Evolutionary conservation across 345 rosid species (phyloP).

Genomic region (Moringa oleifera): DNA sequence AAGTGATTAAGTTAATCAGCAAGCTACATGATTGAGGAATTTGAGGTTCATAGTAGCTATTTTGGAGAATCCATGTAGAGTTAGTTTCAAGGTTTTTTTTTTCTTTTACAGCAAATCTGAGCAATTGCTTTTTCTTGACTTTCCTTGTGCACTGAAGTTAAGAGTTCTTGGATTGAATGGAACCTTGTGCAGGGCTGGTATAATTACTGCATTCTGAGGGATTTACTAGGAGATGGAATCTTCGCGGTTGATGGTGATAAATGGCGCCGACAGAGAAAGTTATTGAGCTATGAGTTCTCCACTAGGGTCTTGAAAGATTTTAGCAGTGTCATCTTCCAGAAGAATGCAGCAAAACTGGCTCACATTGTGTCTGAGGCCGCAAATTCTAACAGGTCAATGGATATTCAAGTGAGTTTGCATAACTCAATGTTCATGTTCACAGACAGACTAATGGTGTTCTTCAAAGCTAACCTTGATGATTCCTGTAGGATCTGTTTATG

Average conservation of each 20-base stretch:
- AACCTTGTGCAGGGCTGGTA: conserved; percentile 29
- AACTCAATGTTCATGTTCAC: not conserved
- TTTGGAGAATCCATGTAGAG: too few relatives aligned
- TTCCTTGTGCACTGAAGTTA: too few relatives aligned
- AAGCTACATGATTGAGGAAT: too few relatives aligned
- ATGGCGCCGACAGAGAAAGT: conserved; percentile 51
- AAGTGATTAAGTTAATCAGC: too few relatives aligned
- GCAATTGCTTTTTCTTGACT: not conserved
- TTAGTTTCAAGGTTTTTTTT: too few relatives aligned
- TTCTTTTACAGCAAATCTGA: not conserved
- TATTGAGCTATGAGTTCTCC: conserved; percentile 46
- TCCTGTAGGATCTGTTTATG: conserved; percentile 48
- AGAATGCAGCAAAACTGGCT: conserved; percentile 35
- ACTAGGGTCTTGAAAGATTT: conserved; percentile 40
- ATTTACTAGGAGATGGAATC: conserved; percentile 46
- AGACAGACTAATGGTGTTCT: not conserved
- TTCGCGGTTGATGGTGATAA: conserved; percentile 44
- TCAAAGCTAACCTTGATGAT: not conserved
- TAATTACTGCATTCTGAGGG: conserved; percentile 32
- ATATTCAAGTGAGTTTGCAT: conserved; percentile 37
- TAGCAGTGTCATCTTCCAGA: conserved; percentile 35
- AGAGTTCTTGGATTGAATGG: not conserved
- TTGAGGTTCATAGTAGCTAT: too few relatives aligned
- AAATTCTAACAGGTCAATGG: conserved; percentile 16
- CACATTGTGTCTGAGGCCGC: conserved; percentile 28